These are phyloP conservation scores for Aspergillus proliferans DNA, from an alignment of 2,329 filamentous ascomycete species.

Conservation along the genomic window DNA sequence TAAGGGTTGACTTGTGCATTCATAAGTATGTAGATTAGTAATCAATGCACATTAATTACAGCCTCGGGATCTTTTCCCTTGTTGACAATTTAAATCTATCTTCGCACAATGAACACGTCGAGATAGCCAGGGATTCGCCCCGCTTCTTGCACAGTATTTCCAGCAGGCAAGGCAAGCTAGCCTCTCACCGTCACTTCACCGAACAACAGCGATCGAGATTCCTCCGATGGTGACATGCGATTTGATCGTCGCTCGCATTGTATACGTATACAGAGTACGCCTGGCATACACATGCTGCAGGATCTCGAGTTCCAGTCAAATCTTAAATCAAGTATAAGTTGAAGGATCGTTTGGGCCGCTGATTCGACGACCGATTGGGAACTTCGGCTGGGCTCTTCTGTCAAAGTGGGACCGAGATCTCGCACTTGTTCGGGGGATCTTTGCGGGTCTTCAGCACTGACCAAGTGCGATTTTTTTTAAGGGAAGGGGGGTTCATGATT, in stretches of 20 bases:
- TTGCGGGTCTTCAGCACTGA: neutral
- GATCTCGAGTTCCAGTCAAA: too few species aligned
- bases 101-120: too few species aligned
- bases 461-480: neutral
- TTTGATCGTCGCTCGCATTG: neutral
- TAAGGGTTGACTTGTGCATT: too few species aligned
- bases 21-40: too few species aligned
- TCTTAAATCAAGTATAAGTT: neutral
- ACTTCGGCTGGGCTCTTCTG: neutral
- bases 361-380: neutral
- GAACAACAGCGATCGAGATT: neutral
- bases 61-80: too few species aligned
- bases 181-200: neutral
- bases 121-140: neutral
- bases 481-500: neutral
- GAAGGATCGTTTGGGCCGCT: neutral
- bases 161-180: neutral
- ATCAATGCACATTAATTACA: too few species aligned
- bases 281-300: neutral
- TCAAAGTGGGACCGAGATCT: neutral
- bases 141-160: neutral
- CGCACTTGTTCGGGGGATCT: neutral
- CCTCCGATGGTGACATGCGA: neutral
- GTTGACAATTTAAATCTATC: too few species aligned
- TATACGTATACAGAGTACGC: neutral